Evolutionary conservation across 495 filamentous ascomycete species (phyloP), one percentile per base, ranked within the genome.

Genomic region (Darksidea phi): DNA sequence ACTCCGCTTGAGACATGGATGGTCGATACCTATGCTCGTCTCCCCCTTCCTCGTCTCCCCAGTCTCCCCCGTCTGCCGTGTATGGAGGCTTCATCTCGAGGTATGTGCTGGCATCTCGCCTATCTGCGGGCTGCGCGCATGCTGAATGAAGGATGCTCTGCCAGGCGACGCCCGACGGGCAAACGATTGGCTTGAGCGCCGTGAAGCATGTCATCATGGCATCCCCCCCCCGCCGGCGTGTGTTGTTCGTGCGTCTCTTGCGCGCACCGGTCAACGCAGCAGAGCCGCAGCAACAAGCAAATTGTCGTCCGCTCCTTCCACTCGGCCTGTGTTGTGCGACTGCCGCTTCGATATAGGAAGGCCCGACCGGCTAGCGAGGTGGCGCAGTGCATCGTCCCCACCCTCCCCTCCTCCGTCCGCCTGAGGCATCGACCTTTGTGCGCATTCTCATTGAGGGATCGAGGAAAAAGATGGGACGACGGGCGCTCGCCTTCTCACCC

Each of bases 171-270:
- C 10, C 28, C 10, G 28, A 3, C 28, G 28, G 28, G 11, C 42
- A 59, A 64, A 59, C 55, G 46, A 59, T 59, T 64, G 61, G 61
- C 50, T 54, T 64, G 55, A 59, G 49, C 55, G 7, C 50, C 48
- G 46, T 23, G 34, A 18, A 18, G 41, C 24, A 48, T 36, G 54
- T 7, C 48, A 48, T 49, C 38, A 6, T 47, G n/a, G n/a, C n/a
- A n/a, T n/a, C n/a, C n/a, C n/a, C n/a, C n/a, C n/a, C n/a, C 10
- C 48, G 26, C n/a, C 6, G n/a, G 26, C 7, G 23, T 43, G 25
- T 15, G 49, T 61, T 45, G 49, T 56, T 21, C 28, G 24, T 12
- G 36, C 7, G 3, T 3, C n/a, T 54, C 34, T 48, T 36, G 23
- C n/a, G n/a, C n/a, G 52, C 54, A 54, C 50, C 59, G 49, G 60